Base-by-base conservation (phyloP, 1,284 basidiomycete species). In the Leccinum pallidistipes region DNA sequence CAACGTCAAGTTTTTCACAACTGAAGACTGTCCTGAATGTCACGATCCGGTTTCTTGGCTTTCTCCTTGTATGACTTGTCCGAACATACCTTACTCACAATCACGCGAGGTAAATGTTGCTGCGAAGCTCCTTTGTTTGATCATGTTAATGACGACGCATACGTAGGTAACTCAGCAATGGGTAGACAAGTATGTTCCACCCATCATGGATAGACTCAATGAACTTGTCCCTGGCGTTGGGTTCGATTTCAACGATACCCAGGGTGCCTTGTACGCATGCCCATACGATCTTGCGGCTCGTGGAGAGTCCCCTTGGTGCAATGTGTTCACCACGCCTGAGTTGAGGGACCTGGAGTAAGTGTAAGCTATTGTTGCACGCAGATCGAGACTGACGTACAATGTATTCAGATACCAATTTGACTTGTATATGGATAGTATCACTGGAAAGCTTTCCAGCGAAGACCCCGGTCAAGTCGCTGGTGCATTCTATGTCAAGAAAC, bases 231-330 rank as follows among this genome's bases (percentile, higher is more conserved):
- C 77, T 1, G 74, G 70, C 1, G 66, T 79, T n/a, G 62, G 66
- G 61, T 68, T 78, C 52, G 69, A 75, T 18, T 60, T 64, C 49
- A 58, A 68, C 56, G 71, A 76, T 63, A 71, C 74, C 10, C 80
- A 77, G 61, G 80, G 79, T n/a, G 81, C 80, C 55, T 68, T 82
- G 50, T 80, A 78, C 61, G 78, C 77, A n/a, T 81, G 80, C 61
- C 78, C 79, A 18, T 83, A 79, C 60, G 80, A 81, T 61, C 70
- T 77, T 40, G 81, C 81, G 2, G 73, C 74, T 8, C 68, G 68
- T 55, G 72, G 72, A 1, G 62, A 63, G 29, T 77, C 77, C 18
- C 76, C 79, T 0, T 81, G 80, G 80, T 81, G 80, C 62, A 66
- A 67, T 49, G 79, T 76, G 21, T 81, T 82, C 68, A 70, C 68